Conservation (phyloP, 2,329 filamentous ascomycete genomes). For the Pseudogymnoascus sp. region DNA sequence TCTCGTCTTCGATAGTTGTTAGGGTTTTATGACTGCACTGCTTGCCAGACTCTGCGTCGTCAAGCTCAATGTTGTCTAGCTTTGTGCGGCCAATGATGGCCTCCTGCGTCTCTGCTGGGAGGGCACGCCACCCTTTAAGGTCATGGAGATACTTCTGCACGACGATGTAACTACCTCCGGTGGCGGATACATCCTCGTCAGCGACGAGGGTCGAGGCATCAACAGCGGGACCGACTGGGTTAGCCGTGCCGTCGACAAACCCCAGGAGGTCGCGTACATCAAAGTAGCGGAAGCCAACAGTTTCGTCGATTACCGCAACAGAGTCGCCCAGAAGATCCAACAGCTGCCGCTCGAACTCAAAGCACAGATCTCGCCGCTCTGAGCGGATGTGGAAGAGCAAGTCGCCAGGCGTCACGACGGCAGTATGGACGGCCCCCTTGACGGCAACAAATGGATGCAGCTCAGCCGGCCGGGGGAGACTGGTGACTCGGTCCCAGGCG, state of each 20-base stretch:
- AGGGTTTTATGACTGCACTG: slow-evolving; percentile 48
- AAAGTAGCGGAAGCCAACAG: slow-evolving; percentile 50
- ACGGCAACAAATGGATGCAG: slow-evolving; percentile 42
- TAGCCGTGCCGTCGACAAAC: slow-evolving; percentile 53
- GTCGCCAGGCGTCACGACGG: slow-evolving; percentile 47
- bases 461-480: slow-evolving; percentile 39
- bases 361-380: slow-evolving; percentile 46
- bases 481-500: slow-evolving; percentile 41
- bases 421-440: slow-evolving; percentile 40
- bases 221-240: slow-evolving; percentile 41
- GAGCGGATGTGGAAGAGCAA: slow-evolving; percentile 50
- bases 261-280: slow-evolving; percentile 49
- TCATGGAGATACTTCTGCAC: slow-evolving; percentile 51
- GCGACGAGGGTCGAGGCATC: slow-evolving; percentile 36
- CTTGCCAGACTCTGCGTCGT: slow-evolving; percentile 37
- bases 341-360: slow-evolving; percentile 50
- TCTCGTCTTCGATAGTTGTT: slow-evolving; percentile 42
- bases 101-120: slow-evolving; percentile 45
- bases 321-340: slow-evolving; percentile 39
- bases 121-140: slow-evolving; percentile 37
- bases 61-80: slow-evolving; percentile 47
- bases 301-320: slow-evolving; percentile 43
- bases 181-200: slow-evolving; percentile 32
- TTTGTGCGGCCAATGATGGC: slow-evolving; percentile 49
- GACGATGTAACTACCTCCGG: slow-evolving; percentile 48